Conservation (phyloP, 176 grass and related monocot species). For the Thalia dealbata region DNA sequence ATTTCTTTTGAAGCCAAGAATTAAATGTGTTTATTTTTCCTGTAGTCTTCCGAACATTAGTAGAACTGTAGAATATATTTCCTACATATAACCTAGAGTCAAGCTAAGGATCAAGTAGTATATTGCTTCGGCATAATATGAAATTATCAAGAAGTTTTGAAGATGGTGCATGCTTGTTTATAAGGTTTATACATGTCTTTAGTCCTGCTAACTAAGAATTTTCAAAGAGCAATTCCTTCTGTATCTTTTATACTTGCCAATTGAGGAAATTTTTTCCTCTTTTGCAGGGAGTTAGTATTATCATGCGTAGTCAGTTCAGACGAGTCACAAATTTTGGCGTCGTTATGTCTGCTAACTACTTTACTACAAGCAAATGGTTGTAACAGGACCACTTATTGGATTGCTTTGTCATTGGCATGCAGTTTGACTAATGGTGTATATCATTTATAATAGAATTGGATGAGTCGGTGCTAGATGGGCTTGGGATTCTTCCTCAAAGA, state of each 20-base stretch:
- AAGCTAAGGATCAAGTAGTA: too few species aligned
- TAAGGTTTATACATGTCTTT: too few species aligned
- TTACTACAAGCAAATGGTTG: slow-evolving; percentile 94
- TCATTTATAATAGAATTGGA: slow-evolving; percentile 62
- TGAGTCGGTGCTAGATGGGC: slow-evolving; percentile 91
- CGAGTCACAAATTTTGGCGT: slow-evolving; percentile 78
- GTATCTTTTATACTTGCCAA: neutral
- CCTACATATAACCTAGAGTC: too few species aligned
- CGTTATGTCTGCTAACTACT: slow-evolving; percentile 77
- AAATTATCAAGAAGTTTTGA: too few species aligned
- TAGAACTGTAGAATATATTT: too few species aligned
- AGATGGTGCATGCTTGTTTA: too few species aligned
- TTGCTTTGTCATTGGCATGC: slow-evolving; percentile 3
- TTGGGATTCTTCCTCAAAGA: slow-evolving; percentile 98
- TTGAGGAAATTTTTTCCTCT: neutral
- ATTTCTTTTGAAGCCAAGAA: too few species aligned
- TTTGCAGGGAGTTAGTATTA: slow-evolving; percentile 79
- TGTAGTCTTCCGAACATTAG: too few species aligned
- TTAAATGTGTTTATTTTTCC: too few species aligned
- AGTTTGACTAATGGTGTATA: slow-evolving; percentile 13
- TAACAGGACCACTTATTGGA: slow-evolving; percentile 6
- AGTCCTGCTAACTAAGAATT: too few species aligned
- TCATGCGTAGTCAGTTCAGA: slow-evolving; percentile 53
- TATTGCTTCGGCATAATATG: too few species aligned
- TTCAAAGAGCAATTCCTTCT: too few species aligned